Evolutionary conservation across 805 yeast genomes (phyloP).

Genomic region (Lachancea meyersii): DNA sequence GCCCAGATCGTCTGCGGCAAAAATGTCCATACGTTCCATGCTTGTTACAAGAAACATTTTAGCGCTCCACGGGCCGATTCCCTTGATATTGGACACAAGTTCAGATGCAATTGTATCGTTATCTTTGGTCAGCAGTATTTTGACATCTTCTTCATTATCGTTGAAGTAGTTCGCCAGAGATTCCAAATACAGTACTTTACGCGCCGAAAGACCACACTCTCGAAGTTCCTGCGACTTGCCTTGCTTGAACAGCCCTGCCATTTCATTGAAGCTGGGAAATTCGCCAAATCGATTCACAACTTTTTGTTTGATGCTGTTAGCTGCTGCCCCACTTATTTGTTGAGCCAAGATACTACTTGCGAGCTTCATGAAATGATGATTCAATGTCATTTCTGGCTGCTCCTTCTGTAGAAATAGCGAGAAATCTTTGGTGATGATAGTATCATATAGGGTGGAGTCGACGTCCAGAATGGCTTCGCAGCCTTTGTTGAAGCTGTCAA

Average conservation of each 20-base stretch:
- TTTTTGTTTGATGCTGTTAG: constrained; percentile 51
- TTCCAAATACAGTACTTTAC: constrained; percentile 59
- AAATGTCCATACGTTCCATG: constrained; percentile 58
- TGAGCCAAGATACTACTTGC: constrained; percentile 55
- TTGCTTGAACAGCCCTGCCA: constrained; percentile 32
- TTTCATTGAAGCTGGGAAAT: constrained; percentile 49
- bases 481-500: constrained; percentile 33
- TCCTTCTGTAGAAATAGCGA: constrained; percentile 21
- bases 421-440: constrained; percentile 27
- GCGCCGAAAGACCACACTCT: constrained; percentile 58
- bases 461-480: constrained; percentile 28
- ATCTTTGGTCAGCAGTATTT: constrained; percentile 34
- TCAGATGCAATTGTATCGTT: constrained; percentile 42
- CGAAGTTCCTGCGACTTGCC: constrained; percentile 42
- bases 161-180: constrained; percentile 48
- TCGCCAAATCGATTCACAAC: constrained; percentile 37
- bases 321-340: constrained; percentile 79
- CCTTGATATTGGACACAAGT: constrained; percentile 49
- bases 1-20: constrained; percentile 77
- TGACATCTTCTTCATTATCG: constrained; percentile 34
- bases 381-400: constrained; percentile 12
- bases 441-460: constrained; percentile 35
- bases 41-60: constrained; percentile 80
- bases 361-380: constrained; percentile 38
- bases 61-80: constrained; percentile 82